Conservation (phyloP, 139 green algal species). For the Coelastrella sp. region DNA sequence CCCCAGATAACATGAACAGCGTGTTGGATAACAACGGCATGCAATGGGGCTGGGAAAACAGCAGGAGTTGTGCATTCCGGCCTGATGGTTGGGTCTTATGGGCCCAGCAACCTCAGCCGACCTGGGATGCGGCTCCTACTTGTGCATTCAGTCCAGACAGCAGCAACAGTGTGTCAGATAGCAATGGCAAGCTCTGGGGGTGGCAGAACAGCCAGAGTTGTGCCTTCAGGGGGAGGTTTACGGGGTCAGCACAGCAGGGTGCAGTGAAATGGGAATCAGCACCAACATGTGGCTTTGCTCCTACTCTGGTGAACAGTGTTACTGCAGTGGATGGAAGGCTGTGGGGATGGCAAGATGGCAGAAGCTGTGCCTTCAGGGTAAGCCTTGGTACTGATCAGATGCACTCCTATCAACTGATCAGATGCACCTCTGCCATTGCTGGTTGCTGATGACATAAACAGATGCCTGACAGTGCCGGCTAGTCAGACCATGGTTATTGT, state of each 20-base stretch:
- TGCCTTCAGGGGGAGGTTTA: not conserved
- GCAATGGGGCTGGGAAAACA: not conserved
- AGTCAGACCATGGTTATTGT: too few species aligned
- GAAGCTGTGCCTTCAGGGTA: conserved; percentile 4
- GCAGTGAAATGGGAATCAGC: not conserved
- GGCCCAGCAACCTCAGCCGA: not conserved
- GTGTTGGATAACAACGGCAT: not conserved
- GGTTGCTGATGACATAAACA: too few species aligned
- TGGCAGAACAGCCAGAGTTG: conserved; percentile 19
- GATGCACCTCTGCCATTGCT: too few species aligned
- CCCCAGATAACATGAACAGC: not conserved
- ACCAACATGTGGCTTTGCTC: not conserved
- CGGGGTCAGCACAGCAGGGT: not conserved
- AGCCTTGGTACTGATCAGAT: not conserved
- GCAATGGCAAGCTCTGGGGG: not conserved
- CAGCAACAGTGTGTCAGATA: not conserved
- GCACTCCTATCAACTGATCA: not conserved
- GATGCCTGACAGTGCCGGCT: too few species aligned
- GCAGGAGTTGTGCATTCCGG: conserved; percentile 15
- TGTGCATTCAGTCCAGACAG: not conserved
- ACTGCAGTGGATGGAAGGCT: not conserved
- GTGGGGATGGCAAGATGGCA: conserved; percentile 32
- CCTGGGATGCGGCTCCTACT: not conserved
- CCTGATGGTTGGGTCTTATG: not conserved
- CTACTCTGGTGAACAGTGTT: conserved; percentile 1